Evolutionary conservation across 1,284 basidiomycete species (phyloP).

Genomic region (Ustanciosporium gigantosporum): DNA sequence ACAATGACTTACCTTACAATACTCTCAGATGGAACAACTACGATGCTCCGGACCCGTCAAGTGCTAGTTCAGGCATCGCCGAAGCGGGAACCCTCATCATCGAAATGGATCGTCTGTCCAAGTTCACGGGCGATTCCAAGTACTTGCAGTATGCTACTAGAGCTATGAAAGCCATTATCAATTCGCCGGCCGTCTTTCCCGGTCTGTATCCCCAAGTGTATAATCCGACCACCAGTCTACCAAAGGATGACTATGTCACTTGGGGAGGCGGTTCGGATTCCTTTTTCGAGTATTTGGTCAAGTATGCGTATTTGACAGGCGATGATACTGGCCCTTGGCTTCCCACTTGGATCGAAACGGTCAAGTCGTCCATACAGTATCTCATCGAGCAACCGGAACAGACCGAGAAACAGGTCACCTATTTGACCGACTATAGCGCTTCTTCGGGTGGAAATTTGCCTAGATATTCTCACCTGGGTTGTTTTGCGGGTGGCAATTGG

Average conservation of each 20-base stretch:
- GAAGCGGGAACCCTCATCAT: slow-evolving; percentile 48
- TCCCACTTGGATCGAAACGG: slow-evolving; percentile 41
- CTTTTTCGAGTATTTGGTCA: slow-evolving; percentile 55
- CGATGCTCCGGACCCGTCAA: slow-evolving; percentile 10
- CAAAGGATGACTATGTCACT: slow-evolving; percentile 41
- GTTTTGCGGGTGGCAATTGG: slow-evolving; percentile 52
- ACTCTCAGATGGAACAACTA: slow-evolving; percentile 43
- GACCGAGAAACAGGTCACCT: slow-evolving; percentile 23
- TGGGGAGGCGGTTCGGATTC: slow-evolving; percentile 54
- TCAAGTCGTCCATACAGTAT: slow-evolving; percentile 37
- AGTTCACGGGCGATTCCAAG: slow-evolving; percentile 41
- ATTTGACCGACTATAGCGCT: slow-evolving; percentile 41
- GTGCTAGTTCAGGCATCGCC: slow-evolving; percentile 34
- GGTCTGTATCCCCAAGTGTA: slow-evolving; percentile 36
- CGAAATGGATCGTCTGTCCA: slow-evolving; percentile 46
- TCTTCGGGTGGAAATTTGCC: slow-evolving; percentile 32
- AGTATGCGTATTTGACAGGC: slow-evolving; percentile 44
- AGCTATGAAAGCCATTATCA: slow-evolving; percentile 44
- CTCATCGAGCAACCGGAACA: slow-evolving; percentile 36
- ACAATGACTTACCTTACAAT: slow-evolving; percentile 48
- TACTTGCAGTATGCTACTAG: slow-evolving; percentile 34
- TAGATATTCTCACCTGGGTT: slow-evolving; percentile 45
- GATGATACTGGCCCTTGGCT: slow-evolving; percentile 29
- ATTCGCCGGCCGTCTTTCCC: slow-evolving; percentile 32
- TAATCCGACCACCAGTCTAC: slow-evolving; percentile 4